Evolutionary conservation across 2,329 filamentous ascomycete genomes (phyloP), one percentile per base, ranked within the genome.

Genomic region (Colletotrichum sp.): DNA sequence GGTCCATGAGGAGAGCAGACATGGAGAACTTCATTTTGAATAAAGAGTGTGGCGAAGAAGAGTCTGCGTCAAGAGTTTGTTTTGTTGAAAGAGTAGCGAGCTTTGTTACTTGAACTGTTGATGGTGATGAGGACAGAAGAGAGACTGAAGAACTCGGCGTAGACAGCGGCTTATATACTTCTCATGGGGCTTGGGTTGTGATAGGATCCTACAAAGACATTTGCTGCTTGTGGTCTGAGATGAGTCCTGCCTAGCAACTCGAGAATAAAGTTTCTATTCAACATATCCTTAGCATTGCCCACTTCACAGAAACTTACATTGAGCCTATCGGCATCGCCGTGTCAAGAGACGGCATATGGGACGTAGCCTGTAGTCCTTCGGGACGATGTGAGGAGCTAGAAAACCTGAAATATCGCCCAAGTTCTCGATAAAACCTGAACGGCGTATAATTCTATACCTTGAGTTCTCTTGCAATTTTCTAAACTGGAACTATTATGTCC

Each of bases 131-230:
- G 55, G 15, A 10, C 0, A 59, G 15, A 18, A 59, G 0, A 18
- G 15, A n/a, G 15, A 10, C 48, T 28, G 1, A 18, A 28, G 55
- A 28, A 0, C 6, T 18, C 24, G 8, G 0, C 55, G 15, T 7
- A 16, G 24, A 59, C 15, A 3, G 55, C 24, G n/a, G 15, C 24
- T 59, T 28, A 10, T 18, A 59, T 0, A 59, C 55, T 59, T 28
- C 9, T 28, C 0, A 18, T 6, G 1, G 8, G n/a, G 1, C 22
- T 16, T 59, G 0, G 24, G 13, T 18, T 9, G 0, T n/a, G 55
- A 3, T 15, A 59, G 6, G 0, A 6, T 59, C 13, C 4, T 0
- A 1, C 55, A 8, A 5, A 59, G 12, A 10, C 1, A 59, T 28
- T 59, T 28, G 0, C 24, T 59, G 24, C 13, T 1, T 24, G 13